Conservation (phyloP, 768 basidiomycete genomes). For the Panellus pusillus region DNA sequence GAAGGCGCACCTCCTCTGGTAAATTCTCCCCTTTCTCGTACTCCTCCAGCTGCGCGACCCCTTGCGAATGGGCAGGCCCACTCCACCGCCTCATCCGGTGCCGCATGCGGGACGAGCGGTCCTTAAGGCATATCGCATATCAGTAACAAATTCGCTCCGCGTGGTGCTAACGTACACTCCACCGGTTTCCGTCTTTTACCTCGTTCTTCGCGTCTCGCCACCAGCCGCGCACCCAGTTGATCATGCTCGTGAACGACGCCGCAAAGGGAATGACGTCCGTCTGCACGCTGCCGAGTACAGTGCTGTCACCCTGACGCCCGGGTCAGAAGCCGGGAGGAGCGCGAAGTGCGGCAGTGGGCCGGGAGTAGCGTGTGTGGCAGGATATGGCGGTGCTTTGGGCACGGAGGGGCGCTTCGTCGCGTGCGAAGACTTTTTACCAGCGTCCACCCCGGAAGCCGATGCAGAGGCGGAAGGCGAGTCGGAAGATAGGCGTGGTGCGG, state of each 20-base stretch:
- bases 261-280: conserved; percentile 42
- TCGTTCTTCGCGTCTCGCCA: conserved; percentile 19
- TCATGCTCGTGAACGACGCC: conserved; percentile 23
- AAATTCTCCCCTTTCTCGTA: conserved; percentile 48
- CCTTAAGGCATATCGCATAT: background rate
- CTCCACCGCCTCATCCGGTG: conserved; percentile 32
- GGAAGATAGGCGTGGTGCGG: too few relatives aligned
- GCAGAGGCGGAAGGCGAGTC: too few relatives aligned
- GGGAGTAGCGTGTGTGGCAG: too few relatives aligned
- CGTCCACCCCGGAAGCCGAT: too few relatives aligned
- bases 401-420: too few relatives aligned
- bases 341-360: conserved; percentile 18
- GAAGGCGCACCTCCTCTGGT: conserved; percentile 42
- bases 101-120: conserved; percentile 18
- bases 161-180: background rate
- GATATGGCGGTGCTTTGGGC: too few relatives aligned
- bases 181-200: conserved; percentile 21
- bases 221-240: conserved; percentile 15
- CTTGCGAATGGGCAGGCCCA: conserved; percentile 34
- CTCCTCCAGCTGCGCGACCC: conserved; percentile 24
- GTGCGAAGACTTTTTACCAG: too few relatives aligned
- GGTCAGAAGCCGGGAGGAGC: conserved; percentile 37
- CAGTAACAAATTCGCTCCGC: too few relatives aligned
- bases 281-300: conserved; percentile 27
- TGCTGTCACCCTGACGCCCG: conserved; percentile 26